Evolutionary conservation across 2,329 filamentous ascomycete species (phyloP).

Genomic region (Fusarium compactum): DNA sequence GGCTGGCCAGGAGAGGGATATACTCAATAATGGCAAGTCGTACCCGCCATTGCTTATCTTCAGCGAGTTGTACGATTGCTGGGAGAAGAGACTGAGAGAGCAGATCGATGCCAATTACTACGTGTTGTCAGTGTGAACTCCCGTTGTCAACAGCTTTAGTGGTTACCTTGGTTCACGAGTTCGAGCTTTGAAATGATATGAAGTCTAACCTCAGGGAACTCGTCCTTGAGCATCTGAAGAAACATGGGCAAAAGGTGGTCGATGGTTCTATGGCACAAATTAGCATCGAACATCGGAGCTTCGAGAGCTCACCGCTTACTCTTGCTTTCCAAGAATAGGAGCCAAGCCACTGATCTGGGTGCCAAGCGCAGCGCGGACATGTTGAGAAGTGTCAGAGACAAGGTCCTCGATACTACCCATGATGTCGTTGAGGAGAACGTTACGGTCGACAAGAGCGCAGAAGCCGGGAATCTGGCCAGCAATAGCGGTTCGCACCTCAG

Average conservation of each 20-base stretch:
- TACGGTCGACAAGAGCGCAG: slow-evolving; percentile 88
- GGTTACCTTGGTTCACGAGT: slow-evolving; percentile 92
- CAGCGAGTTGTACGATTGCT: slow-evolving; percentile 95
- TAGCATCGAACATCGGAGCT: background rate
- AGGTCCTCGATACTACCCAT: slow-evolving; percentile 97
- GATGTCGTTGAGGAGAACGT: slow-evolving; percentile 91
- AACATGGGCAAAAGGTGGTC: slow-evolving; percentile 98
- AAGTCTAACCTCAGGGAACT: slow-evolving; percentile 96
- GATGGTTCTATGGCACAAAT: slow-evolving; percentile 76
- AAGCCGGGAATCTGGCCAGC: slow-evolving; percentile 98
- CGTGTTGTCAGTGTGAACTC: slow-evolving; percentile 37
- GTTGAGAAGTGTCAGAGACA: slow-evolving; percentile 94
- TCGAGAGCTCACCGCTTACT: slow-evolving; percentile 68
- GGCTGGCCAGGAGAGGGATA: slow-evolving; percentile 93
- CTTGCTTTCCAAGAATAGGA: slow-evolving; percentile 96
- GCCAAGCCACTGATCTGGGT: slow-evolving; percentile 97
- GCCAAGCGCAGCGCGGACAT: slow-evolving; percentile 93
- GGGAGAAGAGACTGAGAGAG: slow-evolving; percentile 96
- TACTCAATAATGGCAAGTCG: slow-evolving; percentile 99
- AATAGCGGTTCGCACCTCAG: slow-evolving; percentile 96
- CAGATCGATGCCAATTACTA: slow-evolving; percentile 97
- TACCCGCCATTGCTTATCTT: slow-evolving; percentile 99
- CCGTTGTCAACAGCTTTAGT: background rate
- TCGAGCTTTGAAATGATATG: slow-evolving; percentile 99
- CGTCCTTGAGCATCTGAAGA: slow-evolving; percentile 98